phyloP scores from a whole-genome alignment of 257 asterid genomes.

The Henckelia pumila region DNA sequence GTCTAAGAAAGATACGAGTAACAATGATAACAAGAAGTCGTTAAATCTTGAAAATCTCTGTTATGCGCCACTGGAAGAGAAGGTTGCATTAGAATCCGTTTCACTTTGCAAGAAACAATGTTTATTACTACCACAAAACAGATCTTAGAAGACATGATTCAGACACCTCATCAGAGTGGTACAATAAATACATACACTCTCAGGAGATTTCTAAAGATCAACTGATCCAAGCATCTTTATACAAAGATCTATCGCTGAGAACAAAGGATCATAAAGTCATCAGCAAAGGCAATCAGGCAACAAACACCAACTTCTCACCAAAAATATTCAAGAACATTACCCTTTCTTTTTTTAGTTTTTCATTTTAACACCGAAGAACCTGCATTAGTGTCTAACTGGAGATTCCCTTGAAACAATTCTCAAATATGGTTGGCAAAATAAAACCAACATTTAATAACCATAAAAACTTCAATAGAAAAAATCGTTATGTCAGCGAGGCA shows the following conservation, averaged over 20 bases:
- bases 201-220: constrained; percentile 7
- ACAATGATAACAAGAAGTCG: too few relatives aligned
- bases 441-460: constrained; percentile 6
- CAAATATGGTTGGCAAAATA: neutral
- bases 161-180: neutral
- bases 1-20: constrained; percentile 7
- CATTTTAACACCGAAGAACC: neutral
- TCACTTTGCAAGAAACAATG: neutral
- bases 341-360: neutral
- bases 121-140: neutral
- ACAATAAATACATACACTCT: neutral
- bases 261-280: constrained; percentile 1
- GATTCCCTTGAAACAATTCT: neutral
- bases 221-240: neutral
- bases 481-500: neutral
- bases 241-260: neutral
- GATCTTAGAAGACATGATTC: neutral
- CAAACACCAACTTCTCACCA: neutral
- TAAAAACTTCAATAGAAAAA: neutral
- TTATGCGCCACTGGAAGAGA: neutral
- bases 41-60: neutral
- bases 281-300: neutral
- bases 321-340: constrained; percentile 1
- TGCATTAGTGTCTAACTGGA: neutral
- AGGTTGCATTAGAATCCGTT: neutral